Evolutionary conservation across 2,329 filamentous ascomycete genomes (phyloP).

Genomic region (Juglanconis juglandina): DNA sequence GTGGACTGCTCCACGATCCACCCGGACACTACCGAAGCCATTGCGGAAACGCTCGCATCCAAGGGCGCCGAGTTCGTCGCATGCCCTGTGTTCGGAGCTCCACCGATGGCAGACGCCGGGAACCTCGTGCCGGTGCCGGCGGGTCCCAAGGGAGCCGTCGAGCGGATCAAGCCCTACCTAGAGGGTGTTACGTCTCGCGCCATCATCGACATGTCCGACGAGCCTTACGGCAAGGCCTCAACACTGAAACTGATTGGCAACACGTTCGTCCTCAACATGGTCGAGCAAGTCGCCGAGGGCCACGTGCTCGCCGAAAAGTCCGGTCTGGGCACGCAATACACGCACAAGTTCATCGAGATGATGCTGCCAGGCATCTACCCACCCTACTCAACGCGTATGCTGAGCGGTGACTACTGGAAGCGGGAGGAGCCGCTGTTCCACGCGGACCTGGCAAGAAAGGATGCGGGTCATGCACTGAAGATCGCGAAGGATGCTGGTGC

Average conservation of each 20-base stretch:
- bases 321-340: constrained; percentile 66
- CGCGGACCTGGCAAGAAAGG: constrained; percentile 79
- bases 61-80: constrained; percentile 73
- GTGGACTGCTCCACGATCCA: constrained; percentile 87
- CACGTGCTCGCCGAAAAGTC: constrained; percentile 77
- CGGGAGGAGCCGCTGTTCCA: constrained; percentile 77
- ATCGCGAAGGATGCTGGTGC: constrained; percentile 63
- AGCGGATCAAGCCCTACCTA: constrained; percentile 66
- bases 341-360: constrained; percentile 68
- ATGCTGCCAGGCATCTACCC: constrained; percentile 75
- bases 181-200: constrained; percentile 68
- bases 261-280: constrained; percentile 79
- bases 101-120: constrained; percentile 67
- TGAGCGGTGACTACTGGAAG: constrained; percentile 71
- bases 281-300: constrained; percentile 74
- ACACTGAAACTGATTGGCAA: constrained; percentile 82
- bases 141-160: constrained; percentile 57
- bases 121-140: constrained; percentile 71
- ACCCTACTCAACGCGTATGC: constrained; percentile 72
- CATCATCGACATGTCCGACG: constrained; percentile 67
- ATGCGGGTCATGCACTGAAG: constrained; percentile 68
- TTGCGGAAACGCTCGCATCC: constrained; percentile 55
- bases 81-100: constrained; percentile 66
- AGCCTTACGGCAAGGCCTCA: constrained; percentile 66
- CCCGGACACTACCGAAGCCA: constrained; percentile 70